Evolutionary conservation across 768 basidiomycete genomes (phyloP), one percentile per base, ranked within the genome.

Genomic region (Boletus eberwhitei): DNA sequence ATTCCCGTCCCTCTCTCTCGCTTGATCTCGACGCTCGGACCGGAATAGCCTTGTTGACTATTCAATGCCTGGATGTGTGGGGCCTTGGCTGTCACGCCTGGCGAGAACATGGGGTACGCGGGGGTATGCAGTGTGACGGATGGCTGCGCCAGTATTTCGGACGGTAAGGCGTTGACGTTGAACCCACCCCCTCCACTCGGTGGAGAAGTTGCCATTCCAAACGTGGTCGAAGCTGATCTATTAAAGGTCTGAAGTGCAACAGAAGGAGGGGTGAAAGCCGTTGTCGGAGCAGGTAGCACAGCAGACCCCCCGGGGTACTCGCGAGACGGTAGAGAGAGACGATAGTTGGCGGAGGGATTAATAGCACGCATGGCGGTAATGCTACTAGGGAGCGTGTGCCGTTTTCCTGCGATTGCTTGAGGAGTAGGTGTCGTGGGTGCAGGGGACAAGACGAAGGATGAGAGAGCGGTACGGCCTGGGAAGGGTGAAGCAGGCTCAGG

Each of bases 401-500:
- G 80, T 64, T 85, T 87, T 17, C 85, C 84, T 17, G 83, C 79
- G 5, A 82, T 74, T 14, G 71, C 72, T 44, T 71, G 74, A 42
- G 76, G 63, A 5, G 42, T 21, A 9, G 52, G 44, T 7, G 34
- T 49, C 21, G 60, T 19, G 40, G 63, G 21, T 48, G 61, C 17
- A 74, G 66, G 31, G 62, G 71, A 38, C 69, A 73, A 12, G 60
- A 52, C 17, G 14, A 58, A 34, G 19, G 65, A 64, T n/a, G 67
- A 61, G 40, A 69, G 22, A 21, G 67, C 54, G 4, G 55, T 51
- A 37, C 59, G 70, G 9, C 71, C 73, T 8, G 89, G 90, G 70
- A 92, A 93, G 0, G 91, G 91, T 0, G 91, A 89, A 3, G 89
- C 78, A 11, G 89, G 90, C 53, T 88, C 86, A 0, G 88, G 89